These are phyloP conservation scores for Phaeotremella skinneri DNA, from an alignment of 768 basidiomycete species.

Conservation along the genomic window DNA sequence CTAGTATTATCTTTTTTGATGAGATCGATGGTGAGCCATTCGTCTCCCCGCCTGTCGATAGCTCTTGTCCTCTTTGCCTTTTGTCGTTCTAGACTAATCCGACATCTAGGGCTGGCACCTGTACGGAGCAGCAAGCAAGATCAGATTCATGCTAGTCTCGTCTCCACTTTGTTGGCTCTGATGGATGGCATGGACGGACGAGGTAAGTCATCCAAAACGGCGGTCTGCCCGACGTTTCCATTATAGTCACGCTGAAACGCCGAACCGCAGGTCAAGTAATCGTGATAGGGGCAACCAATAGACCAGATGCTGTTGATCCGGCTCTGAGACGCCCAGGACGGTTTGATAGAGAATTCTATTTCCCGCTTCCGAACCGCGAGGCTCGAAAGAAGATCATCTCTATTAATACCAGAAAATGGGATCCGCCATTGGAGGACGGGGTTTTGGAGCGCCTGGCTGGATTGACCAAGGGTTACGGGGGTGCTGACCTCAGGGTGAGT, in stretches of 20 bases:
- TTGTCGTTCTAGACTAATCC: not conserved
- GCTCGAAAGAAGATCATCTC: slow-evolving; percentile 83
- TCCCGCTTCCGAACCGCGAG: slow-evolving; percentile 78
- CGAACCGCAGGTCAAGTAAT: slow-evolving; percentile 69
- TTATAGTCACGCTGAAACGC: not conserved
- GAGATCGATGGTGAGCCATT: slow-evolving; percentile 78
- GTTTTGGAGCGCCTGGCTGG: slow-evolving; percentile 69
- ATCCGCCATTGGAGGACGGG: slow-evolving; percentile 67
- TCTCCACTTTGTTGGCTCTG: slow-evolving; percentile 87
- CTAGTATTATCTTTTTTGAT: slow-evolving; percentile 98
- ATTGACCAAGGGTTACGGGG: slow-evolving; percentile 95
- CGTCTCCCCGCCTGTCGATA: not conserved
- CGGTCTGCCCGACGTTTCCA: not conserved
- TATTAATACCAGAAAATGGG: slow-evolving; percentile 89
- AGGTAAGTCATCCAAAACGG: slow-evolving; percentile 51
- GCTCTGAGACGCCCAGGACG: slow-evolving; percentile 89
- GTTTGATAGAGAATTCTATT: slow-evolving; percentile 98
- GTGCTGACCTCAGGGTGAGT: slow-evolving; percentile 88
- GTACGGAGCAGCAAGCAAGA: slow-evolving; percentile 98
- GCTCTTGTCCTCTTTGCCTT: not conserved
- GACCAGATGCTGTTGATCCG: slow-evolving; percentile 97
- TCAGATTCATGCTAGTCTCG: slow-evolving; percentile 97
- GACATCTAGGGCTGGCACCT: slow-evolving; percentile 68
- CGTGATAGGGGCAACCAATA: slow-evolving; percentile 95
- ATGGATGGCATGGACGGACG: slow-evolving; percentile 99